Evolutionary conservation across 1,139 yeast species (phyloP).

Genomic region (Candida neerlandica): DNA sequence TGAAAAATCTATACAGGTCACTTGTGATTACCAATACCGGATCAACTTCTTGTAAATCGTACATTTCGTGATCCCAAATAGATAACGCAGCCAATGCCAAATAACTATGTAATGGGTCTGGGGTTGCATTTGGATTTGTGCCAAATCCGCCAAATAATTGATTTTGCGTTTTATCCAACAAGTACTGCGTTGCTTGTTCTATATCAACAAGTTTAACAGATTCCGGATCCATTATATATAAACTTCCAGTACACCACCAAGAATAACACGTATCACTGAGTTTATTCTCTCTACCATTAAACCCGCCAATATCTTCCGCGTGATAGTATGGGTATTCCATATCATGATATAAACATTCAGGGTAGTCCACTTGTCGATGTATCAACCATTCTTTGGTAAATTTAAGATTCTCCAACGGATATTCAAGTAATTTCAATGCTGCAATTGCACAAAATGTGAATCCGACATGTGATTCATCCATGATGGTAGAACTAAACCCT

Average conservation of each 20-base stretch:
- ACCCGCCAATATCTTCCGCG: constrained; percentile 66
- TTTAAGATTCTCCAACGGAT: constrained; percentile 24
- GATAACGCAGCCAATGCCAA: constrained; percentile 62
- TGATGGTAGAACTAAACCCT: constrained; percentile 49
- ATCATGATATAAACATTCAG: constrained; percentile 23
- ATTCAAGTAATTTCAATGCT: constrained; percentile 51
- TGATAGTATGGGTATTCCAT: constrained; percentile 39
- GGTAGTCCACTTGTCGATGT: constrained; percentile 60
- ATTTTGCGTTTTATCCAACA: constrained; percentile 66
- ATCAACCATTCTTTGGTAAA: constrained; percentile 58
- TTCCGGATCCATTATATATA: constrained; percentile 40
- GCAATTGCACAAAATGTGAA: constrained; percentile 85
- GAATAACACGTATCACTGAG: constrained; percentile 88
- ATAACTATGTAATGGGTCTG: constrained; percentile 74
- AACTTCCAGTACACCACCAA: constrained; percentile 80
- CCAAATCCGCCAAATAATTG: constrained; percentile 76
- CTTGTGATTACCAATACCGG: constrained; percentile 29
- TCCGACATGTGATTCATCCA: constrained; percentile 83
- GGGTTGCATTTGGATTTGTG: constrained; percentile 60
- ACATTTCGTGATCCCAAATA: constrained; percentile 33
- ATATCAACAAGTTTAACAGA: constrained; percentile 37
- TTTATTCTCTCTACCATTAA: constrained; percentile 87
- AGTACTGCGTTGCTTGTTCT: constrained; percentile 41
- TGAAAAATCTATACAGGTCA: constrained; percentile 14
- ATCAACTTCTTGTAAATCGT: constrained; percentile 25